Base-by-base conservation (phyloP, 768 basidiomycete species). In the Amanita molliuscula region DNA sequence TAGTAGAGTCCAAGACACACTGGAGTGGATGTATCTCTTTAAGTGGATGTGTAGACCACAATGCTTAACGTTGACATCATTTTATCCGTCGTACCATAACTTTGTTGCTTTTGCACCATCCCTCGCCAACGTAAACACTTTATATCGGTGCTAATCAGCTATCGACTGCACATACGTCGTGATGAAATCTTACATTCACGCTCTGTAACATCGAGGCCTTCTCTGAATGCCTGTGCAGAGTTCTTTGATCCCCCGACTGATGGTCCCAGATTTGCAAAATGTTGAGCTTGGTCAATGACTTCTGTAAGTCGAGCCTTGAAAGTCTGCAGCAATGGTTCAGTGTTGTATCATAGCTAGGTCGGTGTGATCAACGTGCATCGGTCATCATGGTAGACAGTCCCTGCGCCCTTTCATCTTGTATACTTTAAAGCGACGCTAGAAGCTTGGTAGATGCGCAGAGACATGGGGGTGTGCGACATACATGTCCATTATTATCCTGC, bases 191-290 rank as follows among this genome's bases (percentile, higher is more conserved):
- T 62, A 95, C 93, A 57, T 71, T 95, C 91, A 55, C 94, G 77
- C 62, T 97, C 93, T 11, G 88, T 89, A n/a, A 78, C 81, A 49
- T 97, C 93, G 53, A 97, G 76, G 1, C 93, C 94, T 63, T 95
- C 93, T 55, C 90, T 73, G 59, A 97, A 97, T 10, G 77, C 68
- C 55, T 86, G 83, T 5, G 88, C 79, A 1, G 68, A 61, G 54
- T 84, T 82, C 11, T 74, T 78, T 6, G 71, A 68, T 9, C 72
- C 62, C 3, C 76, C 68, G 3, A 76, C 76, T n/a, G 72, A 71
- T 37, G 77, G 73, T 23, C 82, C 85, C 15, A 85, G 64, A 0
- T 79, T 74, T 31, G 82, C 88, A 65, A 92, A 92, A 59, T 93
- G 88, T 57, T 91, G 89, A 1, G 90, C 88, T 65, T 92, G 90